A percentile compares a stretch with the other conserved stretches of the same genome.
phyloP scores from a whole-genome alignment of 2,329 filamentous ascomycete genomes.

The Cordyceps militaris region DNA sequence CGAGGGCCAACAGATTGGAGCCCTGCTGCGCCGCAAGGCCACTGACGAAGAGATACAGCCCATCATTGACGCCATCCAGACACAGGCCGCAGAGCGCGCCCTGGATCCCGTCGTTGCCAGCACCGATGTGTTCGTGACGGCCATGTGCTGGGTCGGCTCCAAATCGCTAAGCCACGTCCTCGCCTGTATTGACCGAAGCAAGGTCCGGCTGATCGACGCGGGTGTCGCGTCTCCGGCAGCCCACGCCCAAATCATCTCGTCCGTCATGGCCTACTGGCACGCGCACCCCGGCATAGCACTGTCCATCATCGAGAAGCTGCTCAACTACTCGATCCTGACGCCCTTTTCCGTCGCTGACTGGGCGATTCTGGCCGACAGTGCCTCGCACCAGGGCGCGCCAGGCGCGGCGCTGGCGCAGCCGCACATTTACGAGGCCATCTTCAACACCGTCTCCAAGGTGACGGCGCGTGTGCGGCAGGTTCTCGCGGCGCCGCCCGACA shows the following conservation, averaged over 20 bases:
- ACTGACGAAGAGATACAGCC: conserved; percentile 80
- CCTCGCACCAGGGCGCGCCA: conserved; percentile 44
- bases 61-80: conserved; percentile 72
- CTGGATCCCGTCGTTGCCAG: conserved; percentile 78
- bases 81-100: conserved; percentile 62
- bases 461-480: conserved; percentile 80
- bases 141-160: conserved; percentile 86
- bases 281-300: conserved; percentile 88
- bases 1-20: conserved; percentile 76
- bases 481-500: conserved; percentile 51
- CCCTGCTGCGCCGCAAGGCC: conserved; percentile 76
- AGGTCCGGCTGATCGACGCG: conserved; percentile 76
- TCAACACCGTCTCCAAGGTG: conserved; percentile 83
- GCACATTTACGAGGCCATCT: conserved; percentile 84
- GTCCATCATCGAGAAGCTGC: conserved; percentile 88
- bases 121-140: conserved; percentile 88
- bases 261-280: conserved; percentile 88
- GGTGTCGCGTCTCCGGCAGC: conserved; percentile 68
- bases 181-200: conserved; percentile 90
- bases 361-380: conserved; percentile 59
- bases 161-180: conserved; percentile 96
- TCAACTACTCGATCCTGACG: conserved; percentile 93
- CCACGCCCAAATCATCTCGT: conserved; percentile 79
- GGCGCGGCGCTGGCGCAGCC: conserved; percentile 63
- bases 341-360: conserved; percentile 83